phyloP scores from a whole-genome alignment of 345 rosid species.

The Cardamine occulta region DNA sequence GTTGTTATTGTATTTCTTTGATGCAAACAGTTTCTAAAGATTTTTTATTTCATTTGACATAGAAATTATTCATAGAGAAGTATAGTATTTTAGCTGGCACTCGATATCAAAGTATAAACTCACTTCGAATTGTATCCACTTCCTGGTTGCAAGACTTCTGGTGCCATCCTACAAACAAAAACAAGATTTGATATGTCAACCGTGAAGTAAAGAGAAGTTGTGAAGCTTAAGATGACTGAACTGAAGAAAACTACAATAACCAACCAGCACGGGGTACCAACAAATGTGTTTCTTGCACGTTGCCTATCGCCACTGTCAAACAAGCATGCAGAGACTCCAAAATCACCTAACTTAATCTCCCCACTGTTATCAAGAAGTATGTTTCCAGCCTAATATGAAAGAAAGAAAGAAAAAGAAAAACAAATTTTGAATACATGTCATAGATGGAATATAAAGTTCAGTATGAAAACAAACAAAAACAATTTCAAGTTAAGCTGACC shows the following conservation, averaged over 20 bases:
- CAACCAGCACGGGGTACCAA: constrained; percentile 99
- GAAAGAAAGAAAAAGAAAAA: neutral
- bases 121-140: constrained; percentile 97
- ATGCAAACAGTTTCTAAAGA: constrained; percentile 20
- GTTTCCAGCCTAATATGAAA: constrained; percentile 80
- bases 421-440: neutral
- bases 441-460: neutral
- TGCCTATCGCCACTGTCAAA: constrained; percentile 97
- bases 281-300: constrained; percentile 96
- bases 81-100: neutral
- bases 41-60: neutral
- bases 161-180: constrained; percentile 87
- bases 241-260: constrained; percentile 33
- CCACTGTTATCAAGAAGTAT: constrained; percentile 82
- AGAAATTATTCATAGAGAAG: neutral
- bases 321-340: constrained; percentile 96
- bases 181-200: constrained; percentile 9
- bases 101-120: constrained; percentile 34
- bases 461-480: neutral
- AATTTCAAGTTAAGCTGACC: constrained; percentile 42
- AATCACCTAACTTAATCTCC: constrained; percentile 87
- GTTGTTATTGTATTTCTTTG: constrained; percentile 23
- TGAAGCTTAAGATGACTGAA: constrained; percentile 14
- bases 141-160: constrained; percentile 97
- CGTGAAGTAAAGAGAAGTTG: constrained; percentile 4